A percentile compares a stretch with the other conserved stretches of the same genome.
Evolutionary conservation across 768 basidiomycete species (phyloP).

Genomic region (Phaeolepiota aurea): DNA sequence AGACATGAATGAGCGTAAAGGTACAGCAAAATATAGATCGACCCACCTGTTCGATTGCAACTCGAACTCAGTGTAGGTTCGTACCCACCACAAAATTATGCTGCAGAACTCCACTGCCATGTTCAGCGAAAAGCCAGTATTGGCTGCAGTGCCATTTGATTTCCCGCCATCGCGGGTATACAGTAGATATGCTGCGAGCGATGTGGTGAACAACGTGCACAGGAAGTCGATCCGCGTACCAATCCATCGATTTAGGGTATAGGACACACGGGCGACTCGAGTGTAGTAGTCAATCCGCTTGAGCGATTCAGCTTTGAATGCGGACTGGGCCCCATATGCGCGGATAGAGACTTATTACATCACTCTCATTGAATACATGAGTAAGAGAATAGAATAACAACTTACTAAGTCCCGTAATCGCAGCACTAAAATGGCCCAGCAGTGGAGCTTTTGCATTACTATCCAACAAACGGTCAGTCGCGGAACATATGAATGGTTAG

Average conservation of each 20-base stretch:
- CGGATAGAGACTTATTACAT: slow-evolving; percentile 40
- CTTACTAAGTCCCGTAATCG: slow-evolving; percentile 41
- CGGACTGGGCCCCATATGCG: slow-evolving; percentile 54
- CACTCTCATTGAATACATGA: neutral
- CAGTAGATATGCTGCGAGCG: slow-evolving; percentile 1
- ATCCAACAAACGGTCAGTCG: slow-evolving; percentile 8
- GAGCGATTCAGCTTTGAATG: slow-evolving; percentile 38
- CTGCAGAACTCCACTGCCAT: slow-evolving; percentile 32
- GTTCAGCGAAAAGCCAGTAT: slow-evolving; percentile 47
- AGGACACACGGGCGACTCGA: slow-evolving; percentile 36
- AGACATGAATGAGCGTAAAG: neutral
- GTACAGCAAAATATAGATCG: neutral
- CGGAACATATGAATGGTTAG: slow-evolving; percentile 9
- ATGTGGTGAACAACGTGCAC: neutral
- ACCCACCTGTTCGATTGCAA: slow-evolving; percentile 4
- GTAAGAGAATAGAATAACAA: neutral
- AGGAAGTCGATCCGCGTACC: slow-evolving; percentile 49
- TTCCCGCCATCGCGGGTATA: slow-evolving; percentile 12
- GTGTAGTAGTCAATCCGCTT: slow-evolving; percentile 47
- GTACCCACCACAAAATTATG: slow-evolving; percentile 3
- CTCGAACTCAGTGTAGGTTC: slow-evolving; percentile 2
- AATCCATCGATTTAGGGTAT: slow-evolving; percentile 43
- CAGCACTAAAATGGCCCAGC: slow-evolving; percentile 31
- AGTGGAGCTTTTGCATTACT: slow-evolving; percentile 8
- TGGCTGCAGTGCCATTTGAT: slow-evolving; percentile 25